Conservation (phyloP, 257 asterid species). For the Agastache rugosa region DNA sequence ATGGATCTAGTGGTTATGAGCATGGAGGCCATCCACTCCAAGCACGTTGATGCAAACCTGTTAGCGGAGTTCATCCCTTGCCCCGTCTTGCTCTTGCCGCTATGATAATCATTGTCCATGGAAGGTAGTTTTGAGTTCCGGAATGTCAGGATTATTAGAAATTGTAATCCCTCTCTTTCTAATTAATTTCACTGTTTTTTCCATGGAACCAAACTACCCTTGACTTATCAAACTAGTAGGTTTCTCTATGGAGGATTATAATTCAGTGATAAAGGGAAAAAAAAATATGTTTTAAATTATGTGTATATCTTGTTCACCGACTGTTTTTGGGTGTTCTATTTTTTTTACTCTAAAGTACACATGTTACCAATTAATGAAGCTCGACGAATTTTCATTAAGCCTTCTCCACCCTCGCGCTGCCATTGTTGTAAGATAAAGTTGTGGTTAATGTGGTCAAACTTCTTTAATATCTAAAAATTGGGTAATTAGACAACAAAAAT, state of each 20-base stretch:
- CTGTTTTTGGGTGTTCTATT: background rate
- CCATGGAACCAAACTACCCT: slow-evolving; percentile 8
- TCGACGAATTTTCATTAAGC: too few relatives aligned
- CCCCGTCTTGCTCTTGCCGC: slow-evolving; percentile 85
- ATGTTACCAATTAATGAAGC: too few relatives aligned
- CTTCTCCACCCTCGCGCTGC: too few relatives aligned
- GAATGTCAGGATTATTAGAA: slow-evolving; percentile 10
- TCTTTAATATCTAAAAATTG: too few relatives aligned
- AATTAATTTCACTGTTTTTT: background rate
- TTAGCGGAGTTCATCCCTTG: slow-evolving; percentile 97
- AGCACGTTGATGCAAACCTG: slow-evolving; percentile 95
- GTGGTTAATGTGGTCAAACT: too few relatives aligned
- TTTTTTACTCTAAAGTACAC: too few relatives aligned
- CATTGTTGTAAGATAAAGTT: too few relatives aligned
- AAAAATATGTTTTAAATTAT: background rate
- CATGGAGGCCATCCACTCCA: slow-evolving; percentile 97
- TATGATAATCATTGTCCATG: slow-evolving; percentile 37
- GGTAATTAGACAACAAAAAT: too few relatives aligned
- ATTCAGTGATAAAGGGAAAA: background rate
- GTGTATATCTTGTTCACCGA: background rate
- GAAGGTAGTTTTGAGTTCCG: background rate
- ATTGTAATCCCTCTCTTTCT: background rate
- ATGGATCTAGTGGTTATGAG: slow-evolving; percentile 94
- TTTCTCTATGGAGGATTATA: slow-evolving; percentile 1
- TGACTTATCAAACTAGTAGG: background rate